These are phyloP conservation scores for Coniochaeta pulveracea DNA, from an alignment of 2,329 filamentous ascomycete genomes.

Conservation along the genomic window DNA sequence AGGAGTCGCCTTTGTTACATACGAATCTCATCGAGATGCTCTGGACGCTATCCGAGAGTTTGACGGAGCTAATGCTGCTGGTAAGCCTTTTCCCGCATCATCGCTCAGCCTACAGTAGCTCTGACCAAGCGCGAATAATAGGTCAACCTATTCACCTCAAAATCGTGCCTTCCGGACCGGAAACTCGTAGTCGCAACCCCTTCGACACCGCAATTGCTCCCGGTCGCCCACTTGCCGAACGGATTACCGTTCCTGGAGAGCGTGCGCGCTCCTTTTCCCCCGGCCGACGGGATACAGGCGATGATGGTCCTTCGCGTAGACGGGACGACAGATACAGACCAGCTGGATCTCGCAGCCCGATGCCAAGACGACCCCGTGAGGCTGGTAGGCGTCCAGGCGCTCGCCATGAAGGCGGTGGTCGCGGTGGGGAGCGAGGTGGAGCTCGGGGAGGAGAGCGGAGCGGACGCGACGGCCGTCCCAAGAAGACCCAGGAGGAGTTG, in stretches of 20 bases:
- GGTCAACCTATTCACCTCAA: constrained; percentile 72
- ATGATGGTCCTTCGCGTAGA: constrained; percentile 42
- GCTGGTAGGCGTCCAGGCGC: constrained; percentile 32
- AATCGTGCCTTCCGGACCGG: constrained; percentile 44
- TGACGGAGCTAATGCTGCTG: constrained; percentile 83
- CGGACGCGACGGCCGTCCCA: constrained; percentile 47
- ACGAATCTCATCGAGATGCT: constrained; percentile 60
- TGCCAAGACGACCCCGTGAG: constrained; percentile 47
- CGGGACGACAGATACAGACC: constrained; percentile 64
- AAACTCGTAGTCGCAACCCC: constrained; percentile 34
- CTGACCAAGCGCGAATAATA: constrained; percentile 15
- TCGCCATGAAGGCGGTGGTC: constrained; percentile 17
- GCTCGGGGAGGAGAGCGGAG: constrained; percentile 26
- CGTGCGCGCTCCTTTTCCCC: constrained; percentile 54
- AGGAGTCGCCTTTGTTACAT: constrained; percentile 75
- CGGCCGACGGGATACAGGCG: constrained; percentile 39
- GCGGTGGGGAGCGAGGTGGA: constrained; percentile 26
- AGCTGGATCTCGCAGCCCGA: constrained; percentile 27
- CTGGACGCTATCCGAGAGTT: constrained; percentile 66
- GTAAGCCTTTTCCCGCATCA: constrained; percentile 23
- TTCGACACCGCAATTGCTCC: constrained; percentile 45
- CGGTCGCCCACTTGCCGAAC: constrained; percentile 46
- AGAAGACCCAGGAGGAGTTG: constrained; percentile 83
- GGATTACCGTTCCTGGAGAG: constrained; percentile 41
- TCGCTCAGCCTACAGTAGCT: neutral